Evolutionary conservation across 495 filamentous ascomycete species (phyloP).

Genomic region (Penicillium fimorum): DNA sequence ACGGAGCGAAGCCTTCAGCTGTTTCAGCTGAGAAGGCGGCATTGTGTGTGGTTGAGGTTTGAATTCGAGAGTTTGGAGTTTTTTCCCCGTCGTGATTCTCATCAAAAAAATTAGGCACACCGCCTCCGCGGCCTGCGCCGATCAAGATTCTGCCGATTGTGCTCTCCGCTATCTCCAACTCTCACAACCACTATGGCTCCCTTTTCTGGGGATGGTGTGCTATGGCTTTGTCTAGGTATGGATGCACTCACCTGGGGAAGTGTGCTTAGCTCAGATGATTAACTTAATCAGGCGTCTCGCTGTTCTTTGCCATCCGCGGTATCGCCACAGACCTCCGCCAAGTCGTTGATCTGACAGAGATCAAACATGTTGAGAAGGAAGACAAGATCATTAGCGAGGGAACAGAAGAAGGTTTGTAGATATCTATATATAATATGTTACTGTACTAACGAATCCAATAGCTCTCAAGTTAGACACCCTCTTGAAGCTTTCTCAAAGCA

Average conservation of each 20-base stretch:
- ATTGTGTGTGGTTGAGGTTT: constrained; percentile 47
- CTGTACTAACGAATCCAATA: constrained; percentile 18
- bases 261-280: background rate
- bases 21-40: constrained; percentile 94
- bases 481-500: constrained; percentile 47
- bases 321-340: constrained; percentile 45
- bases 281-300: constrained; percentile 36
- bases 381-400: constrained; percentile 47
- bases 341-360: constrained; percentile 49
- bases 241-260: background rate
- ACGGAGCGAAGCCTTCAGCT: constrained; percentile 82
- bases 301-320: constrained; percentile 48
- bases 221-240: constrained; percentile 49
- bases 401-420: constrained; percentile 45
- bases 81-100: constrained; percentile 20
- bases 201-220: constrained; percentile 40
- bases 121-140: constrained; percentile 24
- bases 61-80: constrained; percentile 11
- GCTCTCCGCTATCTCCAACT: constrained; percentile 33
- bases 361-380: constrained; percentile 47
- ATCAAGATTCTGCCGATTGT: constrained; percentile 34
- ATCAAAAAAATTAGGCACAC: constrained; percentile 35
- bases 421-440: background rate
- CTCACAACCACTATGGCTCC: constrained; percentile 33
- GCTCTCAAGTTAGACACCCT: constrained; percentile 53